Base-by-base conservation (phyloP, 73 alveolate species). In the Durusdinium trenchii region DNA sequence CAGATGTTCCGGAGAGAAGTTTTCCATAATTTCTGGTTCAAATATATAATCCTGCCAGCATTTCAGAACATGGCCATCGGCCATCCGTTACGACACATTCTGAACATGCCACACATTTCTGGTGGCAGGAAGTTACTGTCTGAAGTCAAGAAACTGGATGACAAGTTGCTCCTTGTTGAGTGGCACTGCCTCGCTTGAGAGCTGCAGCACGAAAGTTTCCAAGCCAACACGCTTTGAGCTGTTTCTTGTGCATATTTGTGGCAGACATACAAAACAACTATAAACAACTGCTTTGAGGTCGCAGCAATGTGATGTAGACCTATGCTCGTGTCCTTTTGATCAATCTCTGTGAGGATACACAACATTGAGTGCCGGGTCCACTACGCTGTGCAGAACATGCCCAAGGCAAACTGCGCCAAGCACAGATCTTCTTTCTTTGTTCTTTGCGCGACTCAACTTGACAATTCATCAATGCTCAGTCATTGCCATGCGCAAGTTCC, bases 111-210 rank as follows among this genome's bases (percentile, higher is more conserved):
- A n/a, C n/a, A n/a, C n/a, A n/a, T n/a, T n/a, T n/a, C n/a, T n/a
- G n/a, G n/a, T 35, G 94, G 51, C 94, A 84, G 94, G 94, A 84
- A 42, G 95, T 82, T 86, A 32, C 83, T 71, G 45, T 47, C 98
- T 40, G 99, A 99, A 97, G 99, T 99, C 98, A 99, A 99, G 98
- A 99, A 99, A 76, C 86, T 99, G 83, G 99, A 99, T 51, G 99
- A 99, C 94, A 99, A 99, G 99, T 95, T 97, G 51, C 95, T 99
- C 97, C 95, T 99, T 4, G 99, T 99, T 28, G 99, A 99, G 98
- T 51, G 51, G 28, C 9, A 36, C 94, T 50, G 91, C 71, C 91
- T 36, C 52, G 91, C 71, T 81, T 81, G 28, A 45, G 20, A 57
- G 42, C 36, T 64, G 79, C 79, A 38, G n/a, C 79, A 64, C 36